A percentile compares a stretch with the other conserved stretches of the same genome.
These are phyloP conservation scores for Verticillium nubilum DNA, from an alignment of 2,329 filamentous ascomycete genomes.

Conservation along the genomic window DNA sequence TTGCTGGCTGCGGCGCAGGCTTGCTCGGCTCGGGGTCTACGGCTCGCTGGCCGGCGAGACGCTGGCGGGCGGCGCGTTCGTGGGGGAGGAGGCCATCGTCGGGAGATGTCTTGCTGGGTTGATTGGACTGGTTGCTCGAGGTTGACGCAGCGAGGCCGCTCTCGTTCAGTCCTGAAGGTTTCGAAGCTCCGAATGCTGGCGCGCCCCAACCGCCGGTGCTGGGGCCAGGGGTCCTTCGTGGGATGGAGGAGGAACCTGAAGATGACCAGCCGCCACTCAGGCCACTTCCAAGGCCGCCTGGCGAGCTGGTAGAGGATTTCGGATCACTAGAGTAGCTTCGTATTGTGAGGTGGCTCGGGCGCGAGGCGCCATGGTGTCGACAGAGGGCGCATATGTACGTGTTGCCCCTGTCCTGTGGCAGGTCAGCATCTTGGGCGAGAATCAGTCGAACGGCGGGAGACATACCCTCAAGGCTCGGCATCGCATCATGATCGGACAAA, in stretches of 20 bases:
- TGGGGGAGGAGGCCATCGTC: slow-evolving; percentile 28
- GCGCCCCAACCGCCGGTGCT: slow-evolving; percentile 5
- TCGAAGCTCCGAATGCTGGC: not conserved
- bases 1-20: not conserved
- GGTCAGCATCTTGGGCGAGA: slow-evolving; percentile 5
- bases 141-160: not conserved
- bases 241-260: not conserved
- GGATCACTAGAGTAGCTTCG: slow-evolving; percentile 9
- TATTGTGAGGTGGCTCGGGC: slow-evolving; percentile 1
- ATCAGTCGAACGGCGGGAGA: not conserved
- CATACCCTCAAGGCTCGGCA: slow-evolving; percentile 33
- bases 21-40: not conserved
- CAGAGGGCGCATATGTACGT: slow-evolving; percentile 36
- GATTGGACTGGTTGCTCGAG: not conserved
- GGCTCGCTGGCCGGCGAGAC: slow-evolving; percentile 5
- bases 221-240: not conserved
- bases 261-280: not conserved
- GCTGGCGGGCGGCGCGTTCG: slow-evolving; percentile 28
- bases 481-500: slow-evolving; percentile 32
- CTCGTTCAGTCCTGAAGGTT: not conserved
- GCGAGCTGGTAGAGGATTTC: not conserved
- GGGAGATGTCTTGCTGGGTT: not conserved
- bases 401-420: slow-evolving; percentile 26
- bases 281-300: not conserved
- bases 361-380: slow-evolving; percentile 17